Evolutionary conservation across 2,329 filamentous ascomycete species (phyloP), one percentile per base, ranked within the genome.

Genomic region (Drechslera avenae): DNA sequence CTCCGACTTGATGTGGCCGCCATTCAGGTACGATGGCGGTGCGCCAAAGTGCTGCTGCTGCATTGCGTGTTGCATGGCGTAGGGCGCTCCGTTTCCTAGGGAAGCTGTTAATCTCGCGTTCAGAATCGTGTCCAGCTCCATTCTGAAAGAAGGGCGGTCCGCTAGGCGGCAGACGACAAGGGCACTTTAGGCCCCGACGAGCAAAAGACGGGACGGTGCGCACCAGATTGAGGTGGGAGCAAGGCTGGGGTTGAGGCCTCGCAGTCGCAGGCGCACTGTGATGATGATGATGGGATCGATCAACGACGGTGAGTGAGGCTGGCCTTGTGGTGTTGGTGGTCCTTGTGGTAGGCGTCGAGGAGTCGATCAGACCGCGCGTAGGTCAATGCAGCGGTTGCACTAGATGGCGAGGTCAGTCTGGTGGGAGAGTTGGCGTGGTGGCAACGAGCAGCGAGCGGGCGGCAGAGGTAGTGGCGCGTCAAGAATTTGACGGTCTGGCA

Each of bases 1-100:
- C 70, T 83, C 81, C 44, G 81, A 83, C 59, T 81, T 81, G 73
- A 81, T 80, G 68, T 77, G 72, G 64, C 73, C 74, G 64, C 73
- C 74, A 64, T 77, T 77, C 57, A 76, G 70, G 73, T 79, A 73
- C 66, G 76, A 73, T 63, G 76, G 75, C 49, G 78, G 73, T 63
- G 78, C 78, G 39, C 76, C 75, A 56, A 75, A 78, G 62, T 78
- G 75, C 56, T 73, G 73, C 57, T 67, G 72, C 60, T 74, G 73
- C 73, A 75, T 75, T 21, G 69, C 64, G 66, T 75, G 73, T 54
- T 75, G 73, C 73, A 75, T 76, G 44, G 60, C 65, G 71, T 69
- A 74, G 13, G 61, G 57, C 47, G 57, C 56, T 57, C 62, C 66
- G 68, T 62, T 67, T 65, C 70, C 70, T 73, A 68, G 60, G 58